Evolutionary conservation across 164 flowering plant species (phyloP), one percentile per base, ranked within the genome.

Genomic region (Tetracentron sinense): DNA sequence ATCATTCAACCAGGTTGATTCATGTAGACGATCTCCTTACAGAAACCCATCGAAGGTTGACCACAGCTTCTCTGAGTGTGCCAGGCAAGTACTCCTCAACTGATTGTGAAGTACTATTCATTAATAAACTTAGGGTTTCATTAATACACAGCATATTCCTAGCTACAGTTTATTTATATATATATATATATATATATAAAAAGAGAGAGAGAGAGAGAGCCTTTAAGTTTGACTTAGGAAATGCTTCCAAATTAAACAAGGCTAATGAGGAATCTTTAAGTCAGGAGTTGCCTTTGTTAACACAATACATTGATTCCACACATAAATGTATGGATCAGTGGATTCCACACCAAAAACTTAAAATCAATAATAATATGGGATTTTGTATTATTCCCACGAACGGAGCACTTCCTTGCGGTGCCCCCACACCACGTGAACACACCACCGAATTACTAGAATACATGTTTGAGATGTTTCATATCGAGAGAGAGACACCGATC

Each of bases 371-470:
- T 8, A 53, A 22, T 33, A 15, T 17, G 11, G 17, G 28, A 2
- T 65, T 63, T 55, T n/a, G 38, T 42, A 49, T 31, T 42, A 44
- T 60, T 69, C 63, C 68, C 69, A 73, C 65, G 65, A 68, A 71
- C 57, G 54, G 38, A 64, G 62, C 69, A 65, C 63, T 68, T 56
- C 42, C 61, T 42, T 64, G 61, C 65, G 60, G 60, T 26, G 60
- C 61, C 60, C 11, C 38, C 74, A n/a, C n/a, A n/a, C 75, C 44
- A 70, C 77, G 77, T 73, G 79, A 75, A 70, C 61, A 44, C 14
- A 38, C 27, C 44, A 38, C 33, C 7, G 38, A 46, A 2, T 16
- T 53, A 31, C 6, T 33, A 33, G 8, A 33, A n/a, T n/a, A n/a
- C n/a, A n/a, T n/a, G n/a, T n/a, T n/a, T n/a, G n/a, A n/a, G n/a